Evolutionary conservation across 306 rosid species (phyloP).

Genomic region (Ormosia semicastrata): DNA sequence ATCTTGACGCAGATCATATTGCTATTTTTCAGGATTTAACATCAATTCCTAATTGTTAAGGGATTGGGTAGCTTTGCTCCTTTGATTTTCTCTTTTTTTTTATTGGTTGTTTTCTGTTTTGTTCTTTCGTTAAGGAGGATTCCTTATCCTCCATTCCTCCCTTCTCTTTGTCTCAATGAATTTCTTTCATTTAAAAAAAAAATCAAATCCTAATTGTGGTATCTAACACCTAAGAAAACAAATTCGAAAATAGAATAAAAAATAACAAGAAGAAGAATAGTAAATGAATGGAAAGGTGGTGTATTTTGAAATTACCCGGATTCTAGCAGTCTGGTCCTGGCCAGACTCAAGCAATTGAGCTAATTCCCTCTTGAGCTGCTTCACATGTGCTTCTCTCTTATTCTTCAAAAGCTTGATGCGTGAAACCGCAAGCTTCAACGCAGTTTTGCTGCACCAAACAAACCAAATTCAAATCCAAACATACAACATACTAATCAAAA

Average conservation of each 20-base stretch:
- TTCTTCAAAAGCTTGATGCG: slow-evolving; percentile 85
- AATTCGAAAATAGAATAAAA: not conserved
- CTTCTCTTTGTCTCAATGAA: not conserved
- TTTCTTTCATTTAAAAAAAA: not conserved
- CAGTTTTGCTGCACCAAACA: slow-evolving; percentile 74
- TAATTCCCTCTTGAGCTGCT: slow-evolving; percentile 73
- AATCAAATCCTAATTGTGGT: not conserved
- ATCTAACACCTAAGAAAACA: not conserved
- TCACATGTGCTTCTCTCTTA: slow-evolving; percentile 71
- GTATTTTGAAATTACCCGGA: slow-evolving; percentile 43
- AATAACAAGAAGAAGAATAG: not conserved
- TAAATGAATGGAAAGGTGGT: not conserved
- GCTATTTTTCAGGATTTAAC: not conserved
- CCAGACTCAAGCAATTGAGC: slow-evolving; percentile 82
- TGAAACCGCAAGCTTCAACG: slow-evolving; percentile 80
- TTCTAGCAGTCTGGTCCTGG: slow-evolving; percentile 82
- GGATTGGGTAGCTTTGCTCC: no score
- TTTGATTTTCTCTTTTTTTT: not conserved
- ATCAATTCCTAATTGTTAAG: not conserved
- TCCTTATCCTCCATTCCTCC: no score
- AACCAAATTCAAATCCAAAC: slow-evolving; percentile 3
- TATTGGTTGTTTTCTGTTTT: not conserved
- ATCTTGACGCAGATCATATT: not conserved
- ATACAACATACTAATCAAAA: no score
- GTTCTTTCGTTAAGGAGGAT: no score